Evolutionary conservation across 2,329 filamentous ascomycete species (phyloP).

Genomic region (Zymoseptoria ardabiliae): DNA sequence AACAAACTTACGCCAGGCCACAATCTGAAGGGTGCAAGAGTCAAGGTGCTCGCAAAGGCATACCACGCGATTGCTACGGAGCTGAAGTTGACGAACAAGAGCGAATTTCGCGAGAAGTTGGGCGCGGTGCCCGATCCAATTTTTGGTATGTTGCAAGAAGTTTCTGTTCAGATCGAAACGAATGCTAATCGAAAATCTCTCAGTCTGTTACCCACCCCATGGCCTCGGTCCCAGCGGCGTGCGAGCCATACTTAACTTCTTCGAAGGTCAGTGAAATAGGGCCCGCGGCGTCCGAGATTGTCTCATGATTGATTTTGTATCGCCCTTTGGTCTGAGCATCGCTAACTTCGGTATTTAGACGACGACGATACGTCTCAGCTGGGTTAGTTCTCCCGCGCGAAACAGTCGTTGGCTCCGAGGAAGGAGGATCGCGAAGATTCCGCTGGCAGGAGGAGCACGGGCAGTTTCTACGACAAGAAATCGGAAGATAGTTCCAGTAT

Average conservation of each 20-base stretch:
- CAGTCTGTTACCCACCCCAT: conserved; percentile 78
- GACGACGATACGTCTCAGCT: conserved; percentile 21
- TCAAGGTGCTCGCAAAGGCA: conserved; percentile 72
- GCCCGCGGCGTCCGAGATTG: no score
- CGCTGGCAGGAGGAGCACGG: not conserved
- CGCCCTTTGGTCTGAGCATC: no score
- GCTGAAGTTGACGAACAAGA: conserved; percentile 74
- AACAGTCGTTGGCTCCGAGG: not conserved
- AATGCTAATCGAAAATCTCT: conserved; percentile 5
- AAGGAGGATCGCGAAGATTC: not conserved
- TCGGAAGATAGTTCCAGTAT: not conserved
- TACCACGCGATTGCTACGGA: conserved; percentile 78
- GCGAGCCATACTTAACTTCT: conserved; percentile 82
- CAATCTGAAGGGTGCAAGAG: conserved; percentile 71
- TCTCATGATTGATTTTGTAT: no score
- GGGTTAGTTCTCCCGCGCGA: conserved; percentile 7
- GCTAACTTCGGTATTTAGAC: conserved; percentile 28
- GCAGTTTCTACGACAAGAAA: not conserved
- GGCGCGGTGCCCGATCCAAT: conserved; percentile 76
- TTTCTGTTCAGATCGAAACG: not conserved
- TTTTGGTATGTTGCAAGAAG: conserved; percentile 41
- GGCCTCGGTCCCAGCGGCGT: conserved; percentile 76
- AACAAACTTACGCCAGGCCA: conserved; percentile 68
- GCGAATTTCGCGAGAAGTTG: conserved; percentile 84
- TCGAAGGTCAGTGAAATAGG: conserved; percentile 52